Conservation (phyloP, 1,284 basidiomycete species). For the Sporisorium scitamineum region DNA sequence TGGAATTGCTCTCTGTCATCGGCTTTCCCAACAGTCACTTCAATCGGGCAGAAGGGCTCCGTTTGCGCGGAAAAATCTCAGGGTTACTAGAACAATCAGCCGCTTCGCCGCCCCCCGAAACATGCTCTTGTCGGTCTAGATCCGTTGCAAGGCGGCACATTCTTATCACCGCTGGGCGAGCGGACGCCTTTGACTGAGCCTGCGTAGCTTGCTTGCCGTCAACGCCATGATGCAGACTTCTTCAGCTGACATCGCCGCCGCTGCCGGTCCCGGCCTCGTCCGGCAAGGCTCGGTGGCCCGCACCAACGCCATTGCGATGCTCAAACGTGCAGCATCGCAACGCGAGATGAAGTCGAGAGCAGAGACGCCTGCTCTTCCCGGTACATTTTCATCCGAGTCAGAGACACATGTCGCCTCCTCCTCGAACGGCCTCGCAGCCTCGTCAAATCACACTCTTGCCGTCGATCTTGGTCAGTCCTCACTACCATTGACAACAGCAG, state of each 20-base stretch:
- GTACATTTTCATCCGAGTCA: constrained; percentile 14
- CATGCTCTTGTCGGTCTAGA: neutral
- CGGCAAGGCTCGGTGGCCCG: constrained; percentile 48
- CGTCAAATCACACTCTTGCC: neutral
- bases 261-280: constrained; percentile 11
- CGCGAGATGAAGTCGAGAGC: constrained; percentile 48
- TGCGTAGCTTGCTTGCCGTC: no score
- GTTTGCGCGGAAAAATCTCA: no score
- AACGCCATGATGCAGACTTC: constrained; percentile 17
- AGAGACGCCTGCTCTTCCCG: constrained; percentile 18
- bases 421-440: neutral
- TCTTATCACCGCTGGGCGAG: constrained; percentile 1
- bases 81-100: no score
- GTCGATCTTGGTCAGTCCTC: neutral
- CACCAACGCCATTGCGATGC: constrained; percentile 57
- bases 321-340: constrained; percentile 60
- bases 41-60: no score
- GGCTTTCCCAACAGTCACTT: no score
- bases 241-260: constrained; percentile 11
- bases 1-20: no score
- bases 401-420: neutral
- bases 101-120: neutral
- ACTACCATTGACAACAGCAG: constrained; percentile 1
- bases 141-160: neutral
- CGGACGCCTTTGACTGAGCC: neutral